Evolutionary conservation across 2,329 filamentous ascomycete species (phyloP).

Genomic region (Ophiobolus disseminans): DNA sequence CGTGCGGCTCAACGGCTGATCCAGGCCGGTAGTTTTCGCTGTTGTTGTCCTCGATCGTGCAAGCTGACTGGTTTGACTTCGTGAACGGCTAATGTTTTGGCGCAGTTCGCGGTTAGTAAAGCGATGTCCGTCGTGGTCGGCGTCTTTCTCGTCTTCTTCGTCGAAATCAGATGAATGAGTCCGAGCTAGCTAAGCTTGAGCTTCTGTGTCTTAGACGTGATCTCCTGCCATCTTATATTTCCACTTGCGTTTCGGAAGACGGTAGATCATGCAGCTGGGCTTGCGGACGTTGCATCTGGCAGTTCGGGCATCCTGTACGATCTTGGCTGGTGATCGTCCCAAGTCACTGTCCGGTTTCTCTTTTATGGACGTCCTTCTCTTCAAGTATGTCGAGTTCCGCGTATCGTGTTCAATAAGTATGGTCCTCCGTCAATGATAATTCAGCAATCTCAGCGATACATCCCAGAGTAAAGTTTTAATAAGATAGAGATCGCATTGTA

Average conservation of each 20-base stretch:
- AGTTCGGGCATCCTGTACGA: too few species aligned
- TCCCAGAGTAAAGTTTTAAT: too few species aligned
- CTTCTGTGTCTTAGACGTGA: constrained; percentile 14
- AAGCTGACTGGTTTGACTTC: constrained; percentile 19
- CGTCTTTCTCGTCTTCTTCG: constrained; percentile 19
- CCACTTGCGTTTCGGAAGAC: constrained; percentile 4
- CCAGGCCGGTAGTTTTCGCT: constrained; percentile 25
- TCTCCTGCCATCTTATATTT: constrained; percentile 17
- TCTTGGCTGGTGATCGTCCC: too few species aligned
- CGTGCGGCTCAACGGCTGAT: constrained; percentile 19
- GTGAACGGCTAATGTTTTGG: constrained; percentile 28
- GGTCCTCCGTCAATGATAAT: too few species aligned
- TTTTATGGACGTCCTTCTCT: too few species aligned
- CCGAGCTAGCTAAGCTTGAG: constrained; percentile 12
- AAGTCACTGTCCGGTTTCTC: too few species aligned
- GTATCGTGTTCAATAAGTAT: too few species aligned
- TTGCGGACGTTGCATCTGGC: neutral
- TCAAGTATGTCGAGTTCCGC: too few species aligned
- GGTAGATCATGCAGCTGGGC: neutral
- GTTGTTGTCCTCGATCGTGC: constrained; percentile 14
- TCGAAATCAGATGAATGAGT: constrained; percentile 12
- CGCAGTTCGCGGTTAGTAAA: constrained; percentile 27
- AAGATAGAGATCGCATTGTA: too few species aligned
- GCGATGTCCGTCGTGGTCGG: constrained; percentile 34
- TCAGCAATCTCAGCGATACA: too few species aligned